phyloP scores from a whole-genome alignment of 495 filamentous ascomycete species.

The Aspergillus mulundensis region DNA sequence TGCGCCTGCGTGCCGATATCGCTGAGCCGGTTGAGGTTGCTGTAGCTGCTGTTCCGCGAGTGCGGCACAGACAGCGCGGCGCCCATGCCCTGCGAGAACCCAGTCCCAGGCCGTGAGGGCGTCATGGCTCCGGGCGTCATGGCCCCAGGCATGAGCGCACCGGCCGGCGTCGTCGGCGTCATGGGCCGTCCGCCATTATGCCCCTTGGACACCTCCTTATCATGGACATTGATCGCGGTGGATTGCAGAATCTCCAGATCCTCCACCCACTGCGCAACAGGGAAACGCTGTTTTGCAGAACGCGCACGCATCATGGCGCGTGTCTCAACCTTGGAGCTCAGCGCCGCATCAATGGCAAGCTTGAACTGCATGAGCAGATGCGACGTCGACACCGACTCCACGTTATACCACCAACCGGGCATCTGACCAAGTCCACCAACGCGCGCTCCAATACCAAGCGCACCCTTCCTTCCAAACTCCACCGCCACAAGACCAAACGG shows the following conservation, averaged over 20 bases:
- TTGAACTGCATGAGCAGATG: slow-evolving; percentile 71
- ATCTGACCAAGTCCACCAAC: slow-evolving; percentile 68
- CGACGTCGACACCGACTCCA: slow-evolving; percentile 63
- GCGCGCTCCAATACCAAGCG: slow-evolving; percentile 65
- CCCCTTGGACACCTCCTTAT: slow-evolving; percentile 33
- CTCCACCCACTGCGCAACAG: slow-evolving; percentile 67
- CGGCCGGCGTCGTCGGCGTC: slow-evolving; percentile 22
- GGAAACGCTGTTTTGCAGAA: slow-evolving; percentile 71
- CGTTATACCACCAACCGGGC: slow-evolving; percentile 70
- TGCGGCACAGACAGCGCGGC: slow-evolving; percentile 27
- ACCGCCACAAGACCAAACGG: slow-evolving; percentile 76
- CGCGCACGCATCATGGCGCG: slow-evolving; percentile 68
- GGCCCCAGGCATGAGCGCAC: neutral
- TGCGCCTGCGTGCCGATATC: slow-evolving; percentile 33
- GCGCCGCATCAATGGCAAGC: slow-evolving; percentile 59
- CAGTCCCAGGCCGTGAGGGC: neutral
- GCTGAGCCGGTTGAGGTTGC: slow-evolving; percentile 48
- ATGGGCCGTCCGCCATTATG: slow-evolving; percentile 31
- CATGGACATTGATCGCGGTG: slow-evolving; percentile 46
- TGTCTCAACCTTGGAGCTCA: slow-evolving; percentile 54
- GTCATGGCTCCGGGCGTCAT: neutral
- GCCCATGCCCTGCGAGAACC: slow-evolving; percentile 9
- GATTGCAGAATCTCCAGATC: slow-evolving; percentile 57
- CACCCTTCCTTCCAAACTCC: slow-evolving; percentile 74
- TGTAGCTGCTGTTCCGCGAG: slow-evolving; percentile 45